Evolutionary conservation across 306 rosid genomes (phyloP), one percentile per base, ranked within the genome.

Genomic region (Acacia crassicarpa): DNA sequence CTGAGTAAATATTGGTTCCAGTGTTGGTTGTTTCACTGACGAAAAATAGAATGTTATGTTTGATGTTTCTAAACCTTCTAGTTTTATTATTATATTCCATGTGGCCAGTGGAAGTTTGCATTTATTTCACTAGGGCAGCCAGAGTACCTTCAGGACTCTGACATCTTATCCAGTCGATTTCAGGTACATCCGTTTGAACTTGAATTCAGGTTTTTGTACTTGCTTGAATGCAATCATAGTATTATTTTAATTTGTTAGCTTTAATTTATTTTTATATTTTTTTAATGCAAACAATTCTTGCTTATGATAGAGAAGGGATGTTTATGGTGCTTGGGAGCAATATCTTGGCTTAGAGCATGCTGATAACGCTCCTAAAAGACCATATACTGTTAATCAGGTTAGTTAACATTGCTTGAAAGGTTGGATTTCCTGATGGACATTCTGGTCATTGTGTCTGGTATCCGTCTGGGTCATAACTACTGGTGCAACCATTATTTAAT

Each of bases 281-380:
- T 58, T 56, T 44, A 9, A 62, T 78, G 5, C 8, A n/a, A 67
- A 67, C 40, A 68, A 35, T 69, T n/a, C 14, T 86, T 30, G 81
- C 44, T 49, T 71, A 53, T 86, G 51, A 75, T 43, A 94, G 98
- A 92, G 98, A 86, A 91, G 97, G 87, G 97, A 94, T 66, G 94
- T 94, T 51, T 94, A 92, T 72, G 95, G 95, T 91, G 97, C 94
- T 56, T 94, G 97, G 98, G 98, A 94, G 89, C 98, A 91, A 82
- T 94, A 92, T 85, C 98, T 94, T 86, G 97, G 98, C 19, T 85
- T 94, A 90, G 98, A 92, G 84, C 98, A 94, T 85, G 84, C 97
- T 77, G 97, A 94, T 84, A 92, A 85, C 79, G 90, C 98, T 81
- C 94, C 97, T 68, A 92, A 94, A 76, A 92, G 97, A 83, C 80